Conservation (phyloP, 2,329 filamentous ascomycete species). For the Nothomitra cinnamomea region DNA sequence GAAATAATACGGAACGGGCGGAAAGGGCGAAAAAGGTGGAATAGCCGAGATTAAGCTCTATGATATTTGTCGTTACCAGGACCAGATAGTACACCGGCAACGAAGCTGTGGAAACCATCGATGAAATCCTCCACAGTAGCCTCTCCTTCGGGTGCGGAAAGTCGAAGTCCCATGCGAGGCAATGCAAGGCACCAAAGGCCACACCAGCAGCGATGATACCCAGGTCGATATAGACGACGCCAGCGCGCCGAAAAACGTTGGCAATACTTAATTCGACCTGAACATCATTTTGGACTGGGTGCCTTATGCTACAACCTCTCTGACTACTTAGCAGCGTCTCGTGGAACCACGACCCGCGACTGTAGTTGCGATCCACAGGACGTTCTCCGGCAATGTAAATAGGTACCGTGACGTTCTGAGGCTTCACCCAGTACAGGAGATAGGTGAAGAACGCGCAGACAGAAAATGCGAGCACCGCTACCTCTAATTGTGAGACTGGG, state of each 20-base stretch:
- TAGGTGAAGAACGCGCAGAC: slow-evolving; percentile 11
- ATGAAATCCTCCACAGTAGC: neutral
- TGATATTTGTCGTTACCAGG: neutral
- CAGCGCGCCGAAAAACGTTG: no score
- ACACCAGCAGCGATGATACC: neutral
- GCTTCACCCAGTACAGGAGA: slow-evolving; percentile 12
- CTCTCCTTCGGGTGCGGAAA: neutral
- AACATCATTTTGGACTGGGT: no score
- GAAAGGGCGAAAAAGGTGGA: neutral
- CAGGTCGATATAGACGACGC: neutral
- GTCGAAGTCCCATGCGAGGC: neutral
- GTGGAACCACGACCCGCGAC: no score
- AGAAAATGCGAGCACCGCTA: slow-evolving; percentile 14
- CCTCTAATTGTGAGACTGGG: slow-evolving; percentile 14
- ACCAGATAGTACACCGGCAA: neutral
- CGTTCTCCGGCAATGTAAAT: slow-evolving; percentile 3
- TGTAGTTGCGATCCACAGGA: no score
- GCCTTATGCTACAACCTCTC: no score
- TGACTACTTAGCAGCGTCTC: no score
- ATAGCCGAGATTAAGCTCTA: neutral
- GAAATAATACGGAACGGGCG: no score
- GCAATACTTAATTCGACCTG: no score
- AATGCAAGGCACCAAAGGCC: neutral
- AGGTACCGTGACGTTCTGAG: slow-evolving; percentile 12
- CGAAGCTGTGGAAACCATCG: neutral